Percentiles rank a stretch among this genome's conserved stretches.
Conservation (phyloP, 23 red algal genomes). For the Gracilaria caudata region DNA sequence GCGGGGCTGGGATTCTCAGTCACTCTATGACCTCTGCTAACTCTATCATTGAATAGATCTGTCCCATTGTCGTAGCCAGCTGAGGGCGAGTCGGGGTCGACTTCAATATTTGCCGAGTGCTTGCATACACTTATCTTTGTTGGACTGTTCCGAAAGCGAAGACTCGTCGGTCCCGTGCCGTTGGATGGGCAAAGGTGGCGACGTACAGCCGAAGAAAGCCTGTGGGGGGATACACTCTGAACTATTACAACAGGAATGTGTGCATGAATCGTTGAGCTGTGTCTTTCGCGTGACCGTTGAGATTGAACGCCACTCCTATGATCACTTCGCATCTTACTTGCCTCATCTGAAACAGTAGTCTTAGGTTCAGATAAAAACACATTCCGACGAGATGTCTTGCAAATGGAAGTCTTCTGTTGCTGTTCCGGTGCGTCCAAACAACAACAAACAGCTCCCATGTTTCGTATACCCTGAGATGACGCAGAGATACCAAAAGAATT, state of each 20-base stretch:
- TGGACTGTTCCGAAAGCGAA: background rate
- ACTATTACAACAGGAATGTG: background rate
- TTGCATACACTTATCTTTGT: background rate
- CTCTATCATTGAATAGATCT: background rate
- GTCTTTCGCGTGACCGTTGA: background rate
- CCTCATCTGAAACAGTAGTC: background rate
- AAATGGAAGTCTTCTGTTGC: background rate
- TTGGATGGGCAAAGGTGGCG: background rate
- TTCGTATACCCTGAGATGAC: background rate
- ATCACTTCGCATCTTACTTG: background rate
- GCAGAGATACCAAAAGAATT: background rate
- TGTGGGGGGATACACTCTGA: background rate
- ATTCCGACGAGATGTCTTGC: background rate
- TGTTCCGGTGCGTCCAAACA: background rate
- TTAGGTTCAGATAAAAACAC: background rate
- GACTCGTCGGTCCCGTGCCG: background rate
- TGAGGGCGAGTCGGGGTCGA: background rate
- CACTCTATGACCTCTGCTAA: background rate
- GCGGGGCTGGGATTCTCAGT: background rate
- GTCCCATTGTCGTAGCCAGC: background rate
- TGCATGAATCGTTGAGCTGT: background rate
- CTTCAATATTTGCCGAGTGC: background rate
- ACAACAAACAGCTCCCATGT: background rate
- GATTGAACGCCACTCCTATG: background rate
- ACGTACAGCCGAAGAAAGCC: background rate